These are phyloP conservation scores for Diospyros kaki DNA, from an alignment of 148 eudicot genomes.

Conservation along the genomic window DNA sequence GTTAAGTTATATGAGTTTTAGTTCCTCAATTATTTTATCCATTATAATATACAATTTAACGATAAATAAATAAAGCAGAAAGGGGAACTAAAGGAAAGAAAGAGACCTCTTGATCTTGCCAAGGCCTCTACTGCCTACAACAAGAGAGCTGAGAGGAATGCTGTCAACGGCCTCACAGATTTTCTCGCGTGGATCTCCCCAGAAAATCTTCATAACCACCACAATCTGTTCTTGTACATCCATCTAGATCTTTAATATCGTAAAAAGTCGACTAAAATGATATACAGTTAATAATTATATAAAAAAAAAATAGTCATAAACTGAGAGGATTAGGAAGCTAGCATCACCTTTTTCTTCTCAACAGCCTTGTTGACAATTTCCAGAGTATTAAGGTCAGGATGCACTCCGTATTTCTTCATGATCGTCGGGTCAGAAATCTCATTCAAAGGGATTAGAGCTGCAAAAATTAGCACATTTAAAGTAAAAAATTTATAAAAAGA, in stretches of 20 bases:
- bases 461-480: constrained; percentile 1
- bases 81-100: constrained; percentile 2
- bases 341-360: constrained; percentile 43
- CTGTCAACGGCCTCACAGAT: constrained; percentile 62
- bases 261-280: not conserved
- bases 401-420: constrained; percentile 67
- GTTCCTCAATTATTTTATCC: too few species aligned
- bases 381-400: constrained; percentile 60
- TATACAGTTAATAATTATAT: not conserved
- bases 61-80: too few species aligned
- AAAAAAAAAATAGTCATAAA: not conserved
- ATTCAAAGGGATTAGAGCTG: constrained; percentile 62
- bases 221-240: not conserved
- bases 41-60: too few species aligned
- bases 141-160: constrained; percentile 62
- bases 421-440: constrained; percentile 38
- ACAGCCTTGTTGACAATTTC: constrained; percentile 39
- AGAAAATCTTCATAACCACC: constrained; percentile 70
- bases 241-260: too few species aligned
- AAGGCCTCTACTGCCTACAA: constrained; percentile 89
- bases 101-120: constrained; percentile 69
- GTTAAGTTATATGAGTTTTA: too few species aligned
- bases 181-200: constrained; percentile 97
- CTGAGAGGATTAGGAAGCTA: not conserved
- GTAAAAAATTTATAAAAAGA: not conserved